Base-by-base conservation (phyloP, 805 yeast genomes). In the Groenewaldozyma salmanticensis region DNA sequence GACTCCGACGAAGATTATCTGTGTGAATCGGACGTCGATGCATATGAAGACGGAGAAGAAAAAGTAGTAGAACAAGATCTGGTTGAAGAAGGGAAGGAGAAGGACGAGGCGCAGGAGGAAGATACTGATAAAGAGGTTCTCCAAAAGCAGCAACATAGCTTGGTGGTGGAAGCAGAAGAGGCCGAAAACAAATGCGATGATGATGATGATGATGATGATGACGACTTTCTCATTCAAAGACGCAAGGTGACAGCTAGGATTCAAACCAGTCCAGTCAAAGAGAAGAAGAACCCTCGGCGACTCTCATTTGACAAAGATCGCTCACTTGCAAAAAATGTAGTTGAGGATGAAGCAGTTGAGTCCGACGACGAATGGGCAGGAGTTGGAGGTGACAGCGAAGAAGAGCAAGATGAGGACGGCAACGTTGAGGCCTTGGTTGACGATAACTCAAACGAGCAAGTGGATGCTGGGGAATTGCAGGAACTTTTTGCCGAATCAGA, bases 291-390 rank as follows among this genome's bases (percentile, higher is more conserved):
- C 9, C 18, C 27, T n/a, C 40, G 35, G 7, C 22, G 19, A 5
- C 9, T 20, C 18, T 7, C 17, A 16, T 18, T 24, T 35, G 21
- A n/a, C 39, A 4, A 38, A 31, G 31, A 45, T 21, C 27, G 44
- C 44, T 34, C 41, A 7, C 36, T 37, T 9, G 51, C 50, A 3
- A 18, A 44, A 9, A 45, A 32, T 1, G 29, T 47, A 6, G 46
- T 50, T 5, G 57, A 53, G 22, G 54, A 51, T 22, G 57, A 53
- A 35, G 57, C 57, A 21, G 48, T 45, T 17, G 57, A 53, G 37
- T 51, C 55, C 3, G 57, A 53, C 13, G 57, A 53, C 31, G 57
- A 53, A 39, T 53, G 55, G 55, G 55, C 55, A n/a, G 54, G 54
- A 2, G 32, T 50, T n/a, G 57, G 55, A n/a, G 57, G 57, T 3